Base-by-base conservation (phyloP, 2,329 filamentous ascomycete genomes). In the Plectosphaerella cucumerina region DNA sequence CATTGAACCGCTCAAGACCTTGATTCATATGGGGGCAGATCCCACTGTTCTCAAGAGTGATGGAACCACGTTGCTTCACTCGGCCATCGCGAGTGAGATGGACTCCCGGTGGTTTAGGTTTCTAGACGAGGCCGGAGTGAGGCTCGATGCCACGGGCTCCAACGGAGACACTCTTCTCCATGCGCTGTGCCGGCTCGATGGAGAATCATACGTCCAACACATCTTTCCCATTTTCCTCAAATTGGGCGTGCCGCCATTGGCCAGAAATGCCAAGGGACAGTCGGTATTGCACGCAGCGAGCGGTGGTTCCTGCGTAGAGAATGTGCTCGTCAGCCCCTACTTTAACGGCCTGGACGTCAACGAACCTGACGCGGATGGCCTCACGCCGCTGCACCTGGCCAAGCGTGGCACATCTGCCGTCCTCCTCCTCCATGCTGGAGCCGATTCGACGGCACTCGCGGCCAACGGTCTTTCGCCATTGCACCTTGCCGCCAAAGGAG, bases 401-500 rank as follows among this genome's bases (percentile, higher is more conserved):
- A 58, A 49, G 1, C 51, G 61, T 1, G 58, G 62, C 35, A 15
- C 41, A 1, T 37, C 53, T 5, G 51, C 65, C 1, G 58, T 56
- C 17, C 51, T 51, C 9, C 59, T 75, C 10, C 58, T 76, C 1
- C 59, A 62, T 4, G 61, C 62, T 4, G 69, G 72, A 4, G 70
- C 70, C 0, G 60, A 74, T 59, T 58, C 66, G 1, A 53, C 47
- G 1, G 52, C 57, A 1, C 21, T 46, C 1, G 72, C 69, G 0
- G 12, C 61, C 4, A 62, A 71, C 6, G 67, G 66, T 0, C 56
- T 68, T 43, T 73, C 64, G 4, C 58, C 66, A 5, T 60, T 77
- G 4, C 73, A 76, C 44, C 48, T 76, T 17, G 69, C 71, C 2
- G 61, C 68, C 4, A 61, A 63, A 12, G 53, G 57, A 4, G 56